A percentile compares a stretch with the other conserved stretches of the same genome.
Conservation (phyloP, 345 rosid genomes). For the Salix viminalis region DNA sequence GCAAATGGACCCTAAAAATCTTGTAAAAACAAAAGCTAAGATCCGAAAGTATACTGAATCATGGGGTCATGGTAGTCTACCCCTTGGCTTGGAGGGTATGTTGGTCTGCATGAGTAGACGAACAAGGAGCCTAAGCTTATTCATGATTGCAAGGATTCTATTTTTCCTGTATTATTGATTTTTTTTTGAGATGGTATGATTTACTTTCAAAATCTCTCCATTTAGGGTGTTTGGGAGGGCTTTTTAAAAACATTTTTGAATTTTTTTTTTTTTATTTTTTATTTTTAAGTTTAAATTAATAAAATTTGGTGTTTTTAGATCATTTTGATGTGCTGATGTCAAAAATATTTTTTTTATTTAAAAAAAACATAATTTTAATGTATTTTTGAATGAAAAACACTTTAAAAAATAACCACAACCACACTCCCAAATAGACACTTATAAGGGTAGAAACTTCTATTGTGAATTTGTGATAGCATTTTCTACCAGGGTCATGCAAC, state of each 20-base stretch:
- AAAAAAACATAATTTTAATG: no score
- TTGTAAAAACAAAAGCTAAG: not conserved
- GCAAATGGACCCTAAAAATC: not conserved
- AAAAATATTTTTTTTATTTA: no score
- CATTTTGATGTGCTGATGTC: no score
- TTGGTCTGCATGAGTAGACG: not conserved
- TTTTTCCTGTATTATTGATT: not conserved
- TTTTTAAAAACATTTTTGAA: no score
- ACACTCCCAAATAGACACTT: not conserved
- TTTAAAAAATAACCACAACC: no score
- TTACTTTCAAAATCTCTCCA: not conserved
- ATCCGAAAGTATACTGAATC: not conserved
- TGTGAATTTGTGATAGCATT: not conserved
- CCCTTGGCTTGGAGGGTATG: not conserved
- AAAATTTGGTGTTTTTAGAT: no score
- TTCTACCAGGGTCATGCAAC: not conserved
- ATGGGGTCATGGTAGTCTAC: not conserved
- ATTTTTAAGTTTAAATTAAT: no score
- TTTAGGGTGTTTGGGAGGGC: not conserved
- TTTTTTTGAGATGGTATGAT: not conserved
- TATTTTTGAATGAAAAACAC: no score
- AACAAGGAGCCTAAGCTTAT: no score
- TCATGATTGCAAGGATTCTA: not conserved
- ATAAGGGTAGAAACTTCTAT: no score
- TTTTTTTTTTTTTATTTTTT: no score